Conservation (phyloP, 306 rosid genomes). For the Sindora glabra region DNA sequence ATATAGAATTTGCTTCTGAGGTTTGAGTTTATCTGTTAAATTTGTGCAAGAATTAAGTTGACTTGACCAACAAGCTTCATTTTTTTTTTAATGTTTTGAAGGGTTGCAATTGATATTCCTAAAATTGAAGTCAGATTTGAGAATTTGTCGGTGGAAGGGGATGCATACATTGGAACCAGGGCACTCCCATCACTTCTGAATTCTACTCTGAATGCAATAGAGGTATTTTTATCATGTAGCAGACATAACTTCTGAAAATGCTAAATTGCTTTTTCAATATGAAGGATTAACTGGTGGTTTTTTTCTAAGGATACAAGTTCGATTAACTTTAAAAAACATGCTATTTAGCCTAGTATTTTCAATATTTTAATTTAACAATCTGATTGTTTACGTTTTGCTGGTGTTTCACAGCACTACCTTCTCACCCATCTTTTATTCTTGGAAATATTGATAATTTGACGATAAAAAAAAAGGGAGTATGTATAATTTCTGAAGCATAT, state of each 20-base stretch:
- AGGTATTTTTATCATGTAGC: conserved; percentile 21
- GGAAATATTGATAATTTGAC: too few relatives aligned
- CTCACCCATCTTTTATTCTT: too few relatives aligned
- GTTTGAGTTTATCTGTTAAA: not conserved
- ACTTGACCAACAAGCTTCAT: not conserved
- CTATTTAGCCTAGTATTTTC: too few relatives aligned
- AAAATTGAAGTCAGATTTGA: conserved; percentile 44
- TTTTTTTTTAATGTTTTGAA: not conserved
- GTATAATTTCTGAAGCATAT: too few relatives aligned
- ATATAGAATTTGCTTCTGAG: not conserved
- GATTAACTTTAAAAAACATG: too few relatives aligned
- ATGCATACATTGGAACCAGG: conserved; percentile 44
- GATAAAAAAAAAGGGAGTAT: too few relatives aligned
- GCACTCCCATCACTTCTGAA: conserved; percentile 47
- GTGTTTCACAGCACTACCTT: not conserved
- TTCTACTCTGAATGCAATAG: conserved; percentile 23
- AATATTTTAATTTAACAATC: too few relatives aligned
- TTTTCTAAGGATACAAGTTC: too few relatives aligned
- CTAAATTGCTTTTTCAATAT: not conserved
- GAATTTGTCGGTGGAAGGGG: conserved; percentile 35
- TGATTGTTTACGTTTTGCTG: too few relatives aligned
- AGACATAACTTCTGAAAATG: not conserved
- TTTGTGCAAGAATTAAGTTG: too few relatives aligned
- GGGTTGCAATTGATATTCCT: conserved; percentile 50
- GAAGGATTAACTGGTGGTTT: not conserved